Evolutionary conservation across 176 grass and related monocot species (phyloP).

Genomic region (Zoysia japonica): DNA sequence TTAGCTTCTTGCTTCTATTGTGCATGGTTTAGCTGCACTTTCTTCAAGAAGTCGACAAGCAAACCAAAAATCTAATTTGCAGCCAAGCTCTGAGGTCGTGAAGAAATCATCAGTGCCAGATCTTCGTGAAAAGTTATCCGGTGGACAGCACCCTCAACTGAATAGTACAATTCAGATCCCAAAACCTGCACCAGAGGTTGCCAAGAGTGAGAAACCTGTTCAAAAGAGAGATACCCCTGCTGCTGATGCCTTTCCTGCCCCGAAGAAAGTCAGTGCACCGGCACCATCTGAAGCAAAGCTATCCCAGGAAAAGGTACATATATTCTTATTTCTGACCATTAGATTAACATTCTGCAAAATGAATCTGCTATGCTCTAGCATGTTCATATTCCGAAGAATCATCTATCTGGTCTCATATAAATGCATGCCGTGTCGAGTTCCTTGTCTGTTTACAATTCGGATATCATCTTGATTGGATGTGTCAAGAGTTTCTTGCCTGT

Average conservation of each 20-base stretch:
- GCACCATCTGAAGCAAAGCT: conserved; percentile 46
- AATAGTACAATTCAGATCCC: conserved; percentile 36
- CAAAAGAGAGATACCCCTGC: conserved; percentile 31
- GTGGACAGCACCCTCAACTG: conserved; percentile 45
- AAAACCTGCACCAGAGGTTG: conserved; percentile 36
- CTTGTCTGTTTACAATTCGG: background rate
- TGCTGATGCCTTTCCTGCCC: background rate
- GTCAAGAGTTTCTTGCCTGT: conserved; percentile 9
- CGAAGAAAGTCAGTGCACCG: conserved; percentile 40
- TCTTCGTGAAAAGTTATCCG: conserved; percentile 62
- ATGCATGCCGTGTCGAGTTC: background rate
- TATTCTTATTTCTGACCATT: conserved; percentile 14
- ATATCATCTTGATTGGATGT: background rate
- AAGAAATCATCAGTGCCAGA: conserved; percentile 47
- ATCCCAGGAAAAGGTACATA: conserved; percentile 52
- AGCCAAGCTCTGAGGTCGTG: conserved; percentile 26
- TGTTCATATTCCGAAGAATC: conserved; percentile 4
- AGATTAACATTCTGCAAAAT: conserved; percentile 16
- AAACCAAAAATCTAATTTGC: conserved; percentile 42
- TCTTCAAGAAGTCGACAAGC: conserved; percentile 44
- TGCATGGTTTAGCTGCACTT: conserved; percentile 44
- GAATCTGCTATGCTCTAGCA: background rate
- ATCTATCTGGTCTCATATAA: background rate
- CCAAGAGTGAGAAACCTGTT: conserved; percentile 35
- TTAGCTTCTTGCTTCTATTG: conserved; percentile 35